Evolutionary conservation across 2,329 filamentous ascomycete genomes (phyloP).

Genomic region (Colletotrichum costaricense): DNA sequence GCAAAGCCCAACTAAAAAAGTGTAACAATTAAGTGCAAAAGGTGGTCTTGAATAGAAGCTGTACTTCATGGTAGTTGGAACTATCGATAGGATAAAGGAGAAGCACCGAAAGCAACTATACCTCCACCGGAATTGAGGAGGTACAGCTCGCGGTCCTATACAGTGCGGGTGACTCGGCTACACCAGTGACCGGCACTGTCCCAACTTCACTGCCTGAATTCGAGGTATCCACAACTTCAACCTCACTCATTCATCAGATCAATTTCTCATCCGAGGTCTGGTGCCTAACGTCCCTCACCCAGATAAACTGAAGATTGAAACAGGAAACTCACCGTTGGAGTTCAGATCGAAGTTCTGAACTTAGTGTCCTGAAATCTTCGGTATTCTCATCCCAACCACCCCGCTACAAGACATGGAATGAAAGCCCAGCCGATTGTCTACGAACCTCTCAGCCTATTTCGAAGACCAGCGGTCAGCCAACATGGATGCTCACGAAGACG

Average conservation of each 20-base stretch:
- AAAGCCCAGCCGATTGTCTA: background rate
- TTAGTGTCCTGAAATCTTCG: background rate
- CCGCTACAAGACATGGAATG: background rate
- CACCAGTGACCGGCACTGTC: background rate
- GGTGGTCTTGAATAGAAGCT: too few relatives aligned
- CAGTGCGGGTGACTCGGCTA: too few relatives aligned
- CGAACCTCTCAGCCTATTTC: background rate
- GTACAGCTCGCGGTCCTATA: background rate
- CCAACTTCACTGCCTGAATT: background rate
- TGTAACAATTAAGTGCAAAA: too few relatives aligned
- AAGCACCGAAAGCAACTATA: too few relatives aligned
- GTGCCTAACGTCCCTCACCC: background rate
- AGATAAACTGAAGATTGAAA: background rate
- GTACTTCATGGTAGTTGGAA: too few relatives aligned
- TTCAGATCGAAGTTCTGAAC: too few relatives aligned
- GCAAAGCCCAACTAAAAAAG: too few relatives aligned
- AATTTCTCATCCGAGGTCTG: background rate
- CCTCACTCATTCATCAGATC: background rate
- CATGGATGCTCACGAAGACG: conserved; percentile 72
- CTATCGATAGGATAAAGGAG: too few relatives aligned
- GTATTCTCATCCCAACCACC: too few relatives aligned
- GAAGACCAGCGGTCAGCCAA: background rate
- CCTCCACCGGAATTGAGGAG: background rate
- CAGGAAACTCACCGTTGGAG: background rate
- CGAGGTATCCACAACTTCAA: background rate